phyloP scores from a whole-genome alignment of 225 moss, liverwort and hornwort species.

The Physcomitrellopsis africana region DNA sequence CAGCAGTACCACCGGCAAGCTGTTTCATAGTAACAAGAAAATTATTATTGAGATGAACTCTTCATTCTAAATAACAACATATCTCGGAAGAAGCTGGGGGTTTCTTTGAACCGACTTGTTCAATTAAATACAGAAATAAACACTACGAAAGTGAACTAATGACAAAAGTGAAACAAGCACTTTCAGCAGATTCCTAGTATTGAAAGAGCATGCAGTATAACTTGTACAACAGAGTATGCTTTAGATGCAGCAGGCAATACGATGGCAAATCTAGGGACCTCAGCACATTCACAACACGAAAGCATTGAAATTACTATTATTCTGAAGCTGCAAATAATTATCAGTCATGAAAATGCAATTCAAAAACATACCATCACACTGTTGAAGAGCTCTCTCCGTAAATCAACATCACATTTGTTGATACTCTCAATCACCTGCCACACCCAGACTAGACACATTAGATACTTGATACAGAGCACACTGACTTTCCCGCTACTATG shows the following conservation, averaged over 20 bases:
- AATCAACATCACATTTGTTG: constrained; percentile 97
- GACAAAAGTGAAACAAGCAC: neutral
- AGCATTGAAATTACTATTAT: neutral
- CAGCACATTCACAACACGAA: constrained; percentile 5
- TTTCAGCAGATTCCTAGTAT: neutral
- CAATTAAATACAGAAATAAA: neutral
- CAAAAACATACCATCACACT: constrained; percentile 72
- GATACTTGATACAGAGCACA: neutral
- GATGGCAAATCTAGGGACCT: neutral
- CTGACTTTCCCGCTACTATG: neutral
- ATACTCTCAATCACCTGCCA: constrained; percentile 93
- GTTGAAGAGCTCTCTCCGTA: constrained; percentile 87
- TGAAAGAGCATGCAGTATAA: neutral
- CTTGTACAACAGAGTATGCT: neutral
- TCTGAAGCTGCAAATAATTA: neutral
- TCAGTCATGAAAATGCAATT: neutral
- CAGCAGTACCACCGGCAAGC: constrained; percentile 92
- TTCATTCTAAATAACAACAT: constrained; percentile 22
- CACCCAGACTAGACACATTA: constrained; percentile 9
- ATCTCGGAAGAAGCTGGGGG: neutral
- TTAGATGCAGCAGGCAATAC: neutral
- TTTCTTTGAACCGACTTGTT: neutral
- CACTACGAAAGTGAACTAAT: neutral
- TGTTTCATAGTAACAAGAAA: constrained; percentile 33
- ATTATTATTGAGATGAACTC: constrained; percentile 8